phyloP scores from a whole-genome alignment of 148 eudicot genomes.

The Camellia lanceoleosa region DNA sequence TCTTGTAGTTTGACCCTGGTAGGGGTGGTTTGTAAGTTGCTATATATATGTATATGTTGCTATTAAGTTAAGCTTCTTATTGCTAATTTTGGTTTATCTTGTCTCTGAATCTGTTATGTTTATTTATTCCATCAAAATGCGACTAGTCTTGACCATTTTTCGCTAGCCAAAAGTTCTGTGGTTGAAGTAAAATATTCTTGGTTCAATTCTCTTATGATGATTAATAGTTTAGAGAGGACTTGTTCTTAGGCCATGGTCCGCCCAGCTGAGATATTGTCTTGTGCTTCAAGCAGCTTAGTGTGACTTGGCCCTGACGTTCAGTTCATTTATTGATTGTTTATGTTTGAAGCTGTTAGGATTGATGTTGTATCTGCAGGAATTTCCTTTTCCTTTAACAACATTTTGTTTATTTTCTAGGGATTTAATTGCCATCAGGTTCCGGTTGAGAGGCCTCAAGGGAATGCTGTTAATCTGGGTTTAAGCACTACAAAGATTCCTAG shows the following conservation, averaged over 20 bases:
- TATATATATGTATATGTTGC: too few species aligned
- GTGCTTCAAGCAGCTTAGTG: background rate
- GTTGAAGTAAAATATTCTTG: background rate
- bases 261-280: background rate
- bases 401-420: background rate
- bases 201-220: background rate
- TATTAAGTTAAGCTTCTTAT: background rate
- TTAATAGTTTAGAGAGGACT: background rate
- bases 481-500: constrained; percentile 43
- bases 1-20: background rate
- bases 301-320: background rate
- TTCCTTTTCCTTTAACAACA: background rate
- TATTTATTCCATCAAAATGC: background rate
- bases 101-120: background rate
- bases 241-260: background rate
- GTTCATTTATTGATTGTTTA: background rate
- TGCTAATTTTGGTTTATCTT: background rate
- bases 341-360: background rate
- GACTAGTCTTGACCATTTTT: background rate
- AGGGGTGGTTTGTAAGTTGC: background rate
- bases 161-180: background rate
- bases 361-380: background rate
- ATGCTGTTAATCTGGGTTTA: constrained; percentile 36
- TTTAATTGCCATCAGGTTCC: constrained; percentile 10
- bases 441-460: constrained; percentile 30